phyloP scores from a whole-genome alignment of 1,284 basidiomycete genomes.

The Polyporus tsugae region DNA sequence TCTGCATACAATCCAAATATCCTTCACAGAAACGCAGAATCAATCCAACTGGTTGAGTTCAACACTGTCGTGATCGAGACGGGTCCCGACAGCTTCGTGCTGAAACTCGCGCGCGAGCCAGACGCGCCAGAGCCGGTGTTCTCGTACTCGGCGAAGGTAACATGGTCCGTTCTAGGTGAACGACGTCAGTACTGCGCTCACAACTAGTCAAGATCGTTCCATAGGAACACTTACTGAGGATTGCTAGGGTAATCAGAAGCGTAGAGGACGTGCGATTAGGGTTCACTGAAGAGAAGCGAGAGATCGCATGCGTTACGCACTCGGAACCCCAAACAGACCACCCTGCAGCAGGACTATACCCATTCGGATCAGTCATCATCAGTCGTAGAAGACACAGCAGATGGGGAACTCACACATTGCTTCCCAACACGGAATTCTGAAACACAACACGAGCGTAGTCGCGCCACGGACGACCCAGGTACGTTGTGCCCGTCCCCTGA shows the following conservation, averaged over 20 bases:
- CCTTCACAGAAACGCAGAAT: constrained; percentile 34
- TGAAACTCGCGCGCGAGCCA: constrained; percentile 37
- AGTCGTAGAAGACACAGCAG: constrained; percentile 4
- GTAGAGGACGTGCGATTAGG: background rate
- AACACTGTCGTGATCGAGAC: constrained; percentile 37
- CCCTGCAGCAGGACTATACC: constrained; percentile 33
- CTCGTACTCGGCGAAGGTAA: constrained; percentile 38
- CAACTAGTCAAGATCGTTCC: too few species aligned
- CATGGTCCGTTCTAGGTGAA: constrained; percentile 36
- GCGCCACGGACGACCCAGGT: constrained; percentile 61
- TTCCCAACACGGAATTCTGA: constrained; percentile 34
- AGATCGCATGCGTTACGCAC: constrained; percentile 23
- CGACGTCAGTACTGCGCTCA: background rate
- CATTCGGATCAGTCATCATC: constrained; percentile 11
- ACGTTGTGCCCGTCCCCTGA: constrained; percentile 52
- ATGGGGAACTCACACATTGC: constrained; percentile 34
- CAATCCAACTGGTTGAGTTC: constrained; percentile 37
- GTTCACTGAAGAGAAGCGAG: constrained; percentile 1
- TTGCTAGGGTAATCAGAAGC: constrained; percentile 7
- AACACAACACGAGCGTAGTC: constrained; percentile 41
- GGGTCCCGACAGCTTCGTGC: constrained; percentile 34
- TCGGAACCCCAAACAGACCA: constrained; percentile 36
- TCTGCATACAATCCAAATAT: background rate
- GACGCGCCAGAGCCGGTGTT: constrained; percentile 36
- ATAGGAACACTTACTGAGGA: constrained; percentile 24